Evolutionary conservation across 1,139 yeast genomes (phyloP).

Genomic region (Zygoascus meyerae): DNA sequence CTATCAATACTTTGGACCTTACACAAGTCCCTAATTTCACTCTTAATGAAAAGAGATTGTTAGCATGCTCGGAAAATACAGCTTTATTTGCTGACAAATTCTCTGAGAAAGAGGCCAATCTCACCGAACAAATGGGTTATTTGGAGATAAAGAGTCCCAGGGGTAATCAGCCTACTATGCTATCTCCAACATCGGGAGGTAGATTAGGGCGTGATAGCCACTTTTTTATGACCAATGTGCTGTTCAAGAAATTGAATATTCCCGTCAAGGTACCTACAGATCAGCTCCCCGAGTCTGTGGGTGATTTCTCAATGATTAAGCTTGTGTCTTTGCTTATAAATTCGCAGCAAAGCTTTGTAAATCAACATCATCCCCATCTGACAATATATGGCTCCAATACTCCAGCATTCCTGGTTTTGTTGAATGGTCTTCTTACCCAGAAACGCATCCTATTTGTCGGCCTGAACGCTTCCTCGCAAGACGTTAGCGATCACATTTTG

Average conservation of each 20-base stretch:
- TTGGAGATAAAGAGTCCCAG: conserved; percentile 26
- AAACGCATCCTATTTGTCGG: conserved; percentile 51
- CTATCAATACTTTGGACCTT: conserved; percentile 36
- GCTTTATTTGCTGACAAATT: conserved; percentile 31
- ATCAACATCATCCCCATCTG: conserved; percentile 33
- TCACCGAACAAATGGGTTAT: conserved; percentile 16
- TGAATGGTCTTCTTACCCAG: conserved; percentile 55
- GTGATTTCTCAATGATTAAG: conserved; percentile 29
- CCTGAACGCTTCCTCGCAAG: conserved; percentile 49
- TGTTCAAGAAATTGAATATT: conserved; percentile 30
- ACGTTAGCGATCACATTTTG: conserved; percentile 50
- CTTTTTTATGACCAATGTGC: conserved; percentile 30
- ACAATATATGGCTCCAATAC: conserved; percentile 52
- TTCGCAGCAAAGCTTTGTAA: conserved; percentile 10
- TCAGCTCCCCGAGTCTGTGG: conserved; percentile 31
- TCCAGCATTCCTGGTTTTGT: conserved; percentile 52
- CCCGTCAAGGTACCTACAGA: conserved; percentile 35
- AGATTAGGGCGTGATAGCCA: conserved; percentile 30
- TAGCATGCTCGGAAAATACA: conserved; percentile 29
- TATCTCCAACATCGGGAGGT: conserved; percentile 1
- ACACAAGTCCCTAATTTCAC: conserved; percentile 29
- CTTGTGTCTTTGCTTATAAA: conserved; percentile 24
- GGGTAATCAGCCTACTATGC: background rate
- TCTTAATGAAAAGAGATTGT: conserved; percentile 29
- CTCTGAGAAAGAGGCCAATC: conserved; percentile 7